Evolutionary conservation across 2,329 filamentous ascomycete genomes (phyloP).

Genomic region (Aspergillus ustus): DNA sequence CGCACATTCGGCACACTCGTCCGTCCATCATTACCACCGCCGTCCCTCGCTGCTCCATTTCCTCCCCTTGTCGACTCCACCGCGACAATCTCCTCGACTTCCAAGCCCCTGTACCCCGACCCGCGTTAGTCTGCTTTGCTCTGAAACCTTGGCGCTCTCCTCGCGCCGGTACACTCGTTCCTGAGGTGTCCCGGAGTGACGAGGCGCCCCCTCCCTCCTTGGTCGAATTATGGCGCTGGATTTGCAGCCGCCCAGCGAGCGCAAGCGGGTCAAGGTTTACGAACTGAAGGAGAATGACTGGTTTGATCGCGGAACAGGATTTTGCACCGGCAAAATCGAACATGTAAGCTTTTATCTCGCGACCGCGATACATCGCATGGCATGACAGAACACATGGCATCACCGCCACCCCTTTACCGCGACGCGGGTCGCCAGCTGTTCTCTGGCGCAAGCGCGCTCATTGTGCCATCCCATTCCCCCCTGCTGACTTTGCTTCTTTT

Average conservation of each 20-base stretch:
- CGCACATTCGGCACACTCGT: constrained; percentile 5
- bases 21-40: constrained; percentile 10
- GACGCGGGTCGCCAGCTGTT: constrained; percentile 20
- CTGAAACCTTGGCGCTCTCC: constrained; percentile 31
- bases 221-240: constrained; percentile 53
- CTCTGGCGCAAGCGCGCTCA: constrained; percentile 29
- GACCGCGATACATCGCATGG: constrained; percentile 14
- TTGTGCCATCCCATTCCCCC: constrained; percentile 3
- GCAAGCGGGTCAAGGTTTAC: constrained; percentile 90
- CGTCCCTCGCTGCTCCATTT: constrained; percentile 28
- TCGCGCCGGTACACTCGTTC: constrained; percentile 40
- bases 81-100: constrained; percentile 12
- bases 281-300: constrained; percentile 98
- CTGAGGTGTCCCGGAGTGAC: constrained; percentile 45
- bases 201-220: constrained; percentile 39
- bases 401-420: constrained; percentile 16
- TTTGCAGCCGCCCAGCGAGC: constrained; percentile 54
- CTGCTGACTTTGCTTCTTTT: constrained; percentile 20
- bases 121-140: constrained; percentile 19
- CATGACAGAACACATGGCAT: constrained; percentile 18
- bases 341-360: constrained; percentile 60
- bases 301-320: constrained; percentile 96
- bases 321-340: constrained; percentile 79
- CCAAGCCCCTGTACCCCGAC: constrained; percentile 21
- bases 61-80: constrained; percentile 28